Percentiles rank a stretch among this genome's conserved stretches.
Conservation (phyloP, 2,329 filamentous ascomycete genomes). For the Neurospora sp. region DNA sequence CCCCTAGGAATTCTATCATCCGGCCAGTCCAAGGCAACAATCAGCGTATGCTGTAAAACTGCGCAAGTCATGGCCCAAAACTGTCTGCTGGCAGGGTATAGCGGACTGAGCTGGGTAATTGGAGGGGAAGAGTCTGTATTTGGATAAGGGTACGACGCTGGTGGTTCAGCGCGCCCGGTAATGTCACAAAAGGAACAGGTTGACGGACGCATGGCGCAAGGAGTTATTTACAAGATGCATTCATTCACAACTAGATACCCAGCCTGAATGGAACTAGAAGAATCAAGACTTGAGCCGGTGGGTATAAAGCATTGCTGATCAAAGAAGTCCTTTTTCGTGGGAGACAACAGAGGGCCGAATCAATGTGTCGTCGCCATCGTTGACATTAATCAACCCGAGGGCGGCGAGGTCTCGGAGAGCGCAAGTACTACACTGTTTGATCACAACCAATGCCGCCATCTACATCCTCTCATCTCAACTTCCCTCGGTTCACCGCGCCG, state of each 20-base stretch:
- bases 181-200: neutral
- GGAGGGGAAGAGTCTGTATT: too few species aligned
- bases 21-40: neutral
- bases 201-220: neutral
- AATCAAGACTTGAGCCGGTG: neutral
- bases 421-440: too few species aligned
- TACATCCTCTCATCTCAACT: neutral
- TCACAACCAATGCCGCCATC: too few species aligned
- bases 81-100: neutral
- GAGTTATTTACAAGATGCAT: neutral
- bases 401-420: neutral
- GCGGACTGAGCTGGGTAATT: neutral
- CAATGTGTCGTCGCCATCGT: neutral
- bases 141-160: neutral
- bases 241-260: neutral
- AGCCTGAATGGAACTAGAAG: neutral
- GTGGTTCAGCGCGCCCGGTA: neutral
- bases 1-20: neutral
- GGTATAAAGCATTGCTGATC: neutral
- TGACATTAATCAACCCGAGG: neutral
- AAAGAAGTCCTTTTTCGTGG: neutral
- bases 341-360: neutral
- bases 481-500: neutral
- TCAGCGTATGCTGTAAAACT: neutral
- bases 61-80: neutral